Evolutionary conservation across 371 early-diverging fungal species (phyloP), one percentile per base, ranked within the genome.

Genomic region (Actinomortierella wolfii): DNA sequence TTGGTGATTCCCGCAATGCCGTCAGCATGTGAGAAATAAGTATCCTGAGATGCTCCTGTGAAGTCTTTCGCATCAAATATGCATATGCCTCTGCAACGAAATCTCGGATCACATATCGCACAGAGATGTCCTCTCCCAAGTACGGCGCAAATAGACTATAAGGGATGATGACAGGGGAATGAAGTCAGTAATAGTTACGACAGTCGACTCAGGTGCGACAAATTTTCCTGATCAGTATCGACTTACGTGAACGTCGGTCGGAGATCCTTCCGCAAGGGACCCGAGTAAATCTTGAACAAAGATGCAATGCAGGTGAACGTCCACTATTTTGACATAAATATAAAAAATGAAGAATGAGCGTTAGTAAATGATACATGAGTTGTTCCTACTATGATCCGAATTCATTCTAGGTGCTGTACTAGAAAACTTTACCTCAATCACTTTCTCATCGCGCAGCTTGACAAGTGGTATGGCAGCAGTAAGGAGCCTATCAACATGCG

Each of bases 31-130:
- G 79, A 17, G 67, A 54, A 28, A 92, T 61, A 28, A 88, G 84
- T 14, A 71, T 59, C 34, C 74, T 79, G 59, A 92, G 78, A 15
- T 81, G 78, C 7, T 85, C 81, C 8, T 78, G 83, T 5, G 85
- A 80, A 7, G 87, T 81, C 61, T 93, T 94, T 25, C 97, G 84
- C 57, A 97, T 73, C 54, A 97, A 79, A 64, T 89, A 96, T 17
- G 95, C 91, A 81, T 96, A 90, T 1, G 96, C 86, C 74, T 97
- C 96, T 34, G 96, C 95, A 2, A 94, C 87, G 66, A 97, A 98
- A 49, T 86, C 83, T 46, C 95, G 91, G 41, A 96, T 87, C 78
- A 90, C 91, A 17, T 84, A 82, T 57, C 87, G 87, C 61, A 88
- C 82, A 55, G 82, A 69, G 57, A 64, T 61, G 29, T 81, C 78